Percentiles rank a stretch among this genome's conserved stretches.
Conservation (phyloP, 192 early-diverging fungal species). For the Endogone sp. region DNA sequence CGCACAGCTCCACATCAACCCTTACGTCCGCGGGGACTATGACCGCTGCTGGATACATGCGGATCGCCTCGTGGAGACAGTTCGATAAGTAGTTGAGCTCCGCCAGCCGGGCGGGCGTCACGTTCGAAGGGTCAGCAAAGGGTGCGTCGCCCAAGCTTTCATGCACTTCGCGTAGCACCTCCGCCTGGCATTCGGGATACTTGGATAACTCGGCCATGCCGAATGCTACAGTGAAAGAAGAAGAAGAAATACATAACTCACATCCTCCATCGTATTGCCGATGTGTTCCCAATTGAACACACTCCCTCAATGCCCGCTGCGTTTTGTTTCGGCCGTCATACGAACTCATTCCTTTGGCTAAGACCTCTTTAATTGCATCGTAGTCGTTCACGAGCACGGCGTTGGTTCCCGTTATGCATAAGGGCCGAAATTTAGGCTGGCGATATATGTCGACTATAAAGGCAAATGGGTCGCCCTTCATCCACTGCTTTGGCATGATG, state of each 20-base stretch:
- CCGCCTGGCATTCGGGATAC: constrained; percentile 35
- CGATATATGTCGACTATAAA: neutral
- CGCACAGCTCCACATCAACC: constrained; percentile 14
- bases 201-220: constrained; percentile 34
- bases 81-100: constrained; percentile 18
- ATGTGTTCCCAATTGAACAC: constrained; percentile 28
- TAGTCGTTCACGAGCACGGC: neutral
- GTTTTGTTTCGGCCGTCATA: neutral
- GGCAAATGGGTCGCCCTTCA: neutral
- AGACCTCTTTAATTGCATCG: neutral
- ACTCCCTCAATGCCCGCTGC: constrained; percentile 13
- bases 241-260: neutral
- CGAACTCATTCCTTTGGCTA: neutral
- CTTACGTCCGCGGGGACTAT: constrained; percentile 29
- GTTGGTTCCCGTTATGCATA: neutral
- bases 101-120: constrained; percentile 22
- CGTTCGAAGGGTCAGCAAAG: constrained; percentile 1
- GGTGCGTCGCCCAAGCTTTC: constrained; percentile 22
- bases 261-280: constrained; percentile 26
- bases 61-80: constrained; percentile 25
- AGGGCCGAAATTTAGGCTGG: neutral
- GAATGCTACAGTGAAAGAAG: constrained; percentile 20
- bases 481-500: neutral
- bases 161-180: constrained; percentile 31
- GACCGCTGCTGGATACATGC: constrained; percentile 31